Evolutionary conservation across 1,284 basidiomycete genomes (phyloP).

Genomic region (Boletus sp.): DNA sequence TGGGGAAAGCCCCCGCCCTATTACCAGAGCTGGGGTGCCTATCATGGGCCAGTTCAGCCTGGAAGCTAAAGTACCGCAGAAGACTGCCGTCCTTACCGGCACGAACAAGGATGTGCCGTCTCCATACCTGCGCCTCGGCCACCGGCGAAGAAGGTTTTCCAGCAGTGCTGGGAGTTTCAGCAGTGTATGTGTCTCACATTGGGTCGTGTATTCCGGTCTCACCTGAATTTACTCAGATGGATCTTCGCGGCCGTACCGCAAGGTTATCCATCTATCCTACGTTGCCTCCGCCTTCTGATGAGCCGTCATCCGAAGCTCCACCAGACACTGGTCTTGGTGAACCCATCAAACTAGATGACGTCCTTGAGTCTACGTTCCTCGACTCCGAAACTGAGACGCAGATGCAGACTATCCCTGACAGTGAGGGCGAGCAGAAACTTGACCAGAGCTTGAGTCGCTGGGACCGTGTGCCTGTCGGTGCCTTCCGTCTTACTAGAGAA

Average conservation of each 20-base stretch:
- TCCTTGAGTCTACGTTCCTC: slow-evolving; percentile 72
- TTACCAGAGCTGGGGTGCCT: slow-evolving; percentile 39
- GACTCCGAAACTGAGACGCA: slow-evolving; percentile 47
- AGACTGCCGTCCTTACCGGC: slow-evolving; percentile 61
- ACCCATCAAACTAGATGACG: slow-evolving; percentile 72
- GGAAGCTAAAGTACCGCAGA: slow-evolving; percentile 34
- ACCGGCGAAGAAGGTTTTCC: slow-evolving; percentile 36
- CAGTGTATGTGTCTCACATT: slow-evolving; percentile 34
- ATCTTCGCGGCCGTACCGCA: slow-evolving; percentile 39
- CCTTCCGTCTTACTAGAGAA: slow-evolving; percentile 67
- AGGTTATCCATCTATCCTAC: slow-evolving; percentile 33
- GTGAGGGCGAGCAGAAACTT: slow-evolving; percentile 36
- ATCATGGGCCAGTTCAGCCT: slow-evolving; percentile 54
- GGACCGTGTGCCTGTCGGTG: slow-evolving; percentile 71
- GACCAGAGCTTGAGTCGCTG: slow-evolving; percentile 52
- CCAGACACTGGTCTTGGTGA: slow-evolving; percentile 42
- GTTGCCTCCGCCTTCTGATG: slow-evolving; percentile 34
- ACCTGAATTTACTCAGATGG: slow-evolving; percentile 24
- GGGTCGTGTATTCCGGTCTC: slow-evolving; percentile 10
- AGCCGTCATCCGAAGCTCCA: slow-evolving; percentile 36
- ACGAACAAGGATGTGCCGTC: slow-evolving; percentile 55
- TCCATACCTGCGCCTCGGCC: slow-evolving; percentile 57
- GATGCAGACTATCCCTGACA: slow-evolving; percentile 27
- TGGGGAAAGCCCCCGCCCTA: slow-evolving; percentile 25
- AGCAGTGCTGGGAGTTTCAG: slow-evolving; percentile 35